Percentiles rank a stretch among this genome's conserved stretches.
These are phyloP conservation scores for Erythrophleum fordii DNA, from an alignment of 306 rosid species.

Conservation along the genomic window DNA sequence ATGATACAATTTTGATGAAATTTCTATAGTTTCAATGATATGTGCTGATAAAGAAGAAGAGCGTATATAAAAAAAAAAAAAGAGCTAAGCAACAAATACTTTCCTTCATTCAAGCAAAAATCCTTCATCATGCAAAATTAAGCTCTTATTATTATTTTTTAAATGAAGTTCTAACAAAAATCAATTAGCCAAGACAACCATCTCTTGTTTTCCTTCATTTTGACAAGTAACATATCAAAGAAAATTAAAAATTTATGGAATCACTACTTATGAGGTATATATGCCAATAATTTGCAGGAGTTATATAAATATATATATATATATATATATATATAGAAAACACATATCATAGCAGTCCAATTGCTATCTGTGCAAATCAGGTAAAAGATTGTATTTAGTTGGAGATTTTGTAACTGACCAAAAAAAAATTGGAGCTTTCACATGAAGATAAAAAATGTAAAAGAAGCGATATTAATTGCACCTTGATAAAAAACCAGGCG, in stretches of 20 bases:
- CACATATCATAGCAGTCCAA: not conserved
- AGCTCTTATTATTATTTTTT: not conserved
- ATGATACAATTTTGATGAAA: constrained; percentile 29
- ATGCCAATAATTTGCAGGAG: not conserved
- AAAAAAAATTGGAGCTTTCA: not conserved
- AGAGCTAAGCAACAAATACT: not conserved
- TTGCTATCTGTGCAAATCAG: not conserved
- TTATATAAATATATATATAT: not conserved
- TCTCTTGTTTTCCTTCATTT: constrained; percentile 12
- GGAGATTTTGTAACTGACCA: constrained; percentile 6
- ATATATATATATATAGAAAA: not conserved
- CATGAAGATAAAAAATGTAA: not conserved
- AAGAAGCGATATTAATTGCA: constrained; percentile 1
- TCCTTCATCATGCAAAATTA: constrained; percentile 2
- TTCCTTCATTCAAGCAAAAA: not conserved
- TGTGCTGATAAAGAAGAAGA: constrained; percentile 12
- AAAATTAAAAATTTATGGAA: not conserved
- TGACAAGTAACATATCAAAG: constrained; percentile 11
- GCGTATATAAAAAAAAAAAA: not conserved
- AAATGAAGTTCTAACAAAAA: constrained; percentile 2
- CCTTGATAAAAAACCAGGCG: constrained; percentile 3
- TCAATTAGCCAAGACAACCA: constrained; percentile 5
- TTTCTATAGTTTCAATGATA: constrained; percentile 34
- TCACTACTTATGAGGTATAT: not conserved
- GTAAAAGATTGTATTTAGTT: not conserved